Percentiles rank a stretch among this genome's conserved stretches.
phyloP scores from a whole-genome alignment of 1,139 yeast genomes.

The Suhomyces yuchorum region DNA sequence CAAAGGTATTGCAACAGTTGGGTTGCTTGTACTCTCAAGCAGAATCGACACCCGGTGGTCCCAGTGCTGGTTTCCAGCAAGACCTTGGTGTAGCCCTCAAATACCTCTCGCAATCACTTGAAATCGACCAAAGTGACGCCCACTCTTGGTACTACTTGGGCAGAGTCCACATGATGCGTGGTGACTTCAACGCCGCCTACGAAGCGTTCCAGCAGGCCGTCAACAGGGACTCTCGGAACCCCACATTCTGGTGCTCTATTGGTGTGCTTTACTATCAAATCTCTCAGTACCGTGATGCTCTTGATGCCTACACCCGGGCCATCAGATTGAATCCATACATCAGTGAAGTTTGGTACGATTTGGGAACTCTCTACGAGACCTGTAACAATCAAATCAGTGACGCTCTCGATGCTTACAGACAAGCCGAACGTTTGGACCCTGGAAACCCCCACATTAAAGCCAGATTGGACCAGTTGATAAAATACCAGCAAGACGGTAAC shows the following conservation, averaged over 20 bases:
- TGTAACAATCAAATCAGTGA: conserved; percentile 94
- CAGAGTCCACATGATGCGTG: conserved; percentile 93
- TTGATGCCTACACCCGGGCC: conserved; percentile 96
- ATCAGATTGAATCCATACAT: conserved; percentile 93
- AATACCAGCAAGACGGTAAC: conserved; percentile 75
- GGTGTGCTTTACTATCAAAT: conserved; percentile 96
- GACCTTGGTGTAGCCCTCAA: conserved; percentile 84
- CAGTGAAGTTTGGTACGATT: conserved; percentile 97
- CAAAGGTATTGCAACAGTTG: conserved; percentile 91
- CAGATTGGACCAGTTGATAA: conserved; percentile 80
- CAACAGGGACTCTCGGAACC: conserved; percentile 92
- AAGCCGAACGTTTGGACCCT: conserved; percentile 95
- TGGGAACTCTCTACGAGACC: conserved; percentile 94
- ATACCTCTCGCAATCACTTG: conserved; percentile 81
- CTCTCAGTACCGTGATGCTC: conserved; percentile 92
- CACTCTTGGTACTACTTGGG: conserved; percentile 97
- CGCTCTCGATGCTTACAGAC: conserved; percentile 94
- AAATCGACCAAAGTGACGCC: conserved; percentile 87
- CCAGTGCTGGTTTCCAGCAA: conserved; percentile 40
- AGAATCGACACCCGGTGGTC: conserved; percentile 40
- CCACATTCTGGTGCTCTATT: conserved; percentile 98
- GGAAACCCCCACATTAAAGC: conserved; percentile 92
- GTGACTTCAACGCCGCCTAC: conserved; percentile 93
- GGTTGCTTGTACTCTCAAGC: conserved; percentile 96
- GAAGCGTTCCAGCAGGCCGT: conserved; percentile 99